These are phyloP conservation scores for Chytridium lagenaria DNA, from an alignment of 371 early-diverging fungal genomes.

Conservation along the genomic window DNA sequence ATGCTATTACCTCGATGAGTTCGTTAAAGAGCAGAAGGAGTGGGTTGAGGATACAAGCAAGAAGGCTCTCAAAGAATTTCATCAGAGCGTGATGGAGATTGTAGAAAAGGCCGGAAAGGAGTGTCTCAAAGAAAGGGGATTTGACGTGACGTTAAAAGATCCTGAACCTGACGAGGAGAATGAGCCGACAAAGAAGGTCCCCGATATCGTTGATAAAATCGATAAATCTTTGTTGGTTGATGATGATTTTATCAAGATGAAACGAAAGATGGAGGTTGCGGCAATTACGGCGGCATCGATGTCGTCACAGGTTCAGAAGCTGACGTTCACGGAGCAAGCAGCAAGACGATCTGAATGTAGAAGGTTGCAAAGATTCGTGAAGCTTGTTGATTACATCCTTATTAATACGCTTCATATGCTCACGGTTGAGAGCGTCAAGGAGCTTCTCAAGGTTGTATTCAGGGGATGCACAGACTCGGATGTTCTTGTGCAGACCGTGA, in stretches of 20 bases:
- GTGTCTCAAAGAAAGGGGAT: constrained; percentile 43
- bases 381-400: constrained; percentile 53
- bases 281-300: not conserved
- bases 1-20: constrained; percentile 41
- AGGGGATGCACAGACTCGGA: constrained; percentile 49
- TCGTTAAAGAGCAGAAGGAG: constrained; percentile 43
- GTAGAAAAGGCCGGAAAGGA: constrained; percentile 46
- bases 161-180: not conserved
- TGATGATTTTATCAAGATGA: too few species aligned
- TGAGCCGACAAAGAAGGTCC: not conserved
- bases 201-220: too few species aligned
- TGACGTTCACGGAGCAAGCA: constrained; percentile 57
- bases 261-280: not conserved
- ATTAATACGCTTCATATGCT: constrained; percentile 47
- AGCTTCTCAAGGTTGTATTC: constrained; percentile 42
- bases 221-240: too few species aligned
- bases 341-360: constrained; percentile 52
- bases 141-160: constrained; percentile 35
- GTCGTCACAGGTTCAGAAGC: not conserved
- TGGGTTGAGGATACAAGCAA: constrained; percentile 32
- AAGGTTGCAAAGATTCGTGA: constrained; percentile 52
- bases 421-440: constrained; percentile 39
- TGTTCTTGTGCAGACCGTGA: constrained; percentile 34
- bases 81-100: constrained; percentile 24
- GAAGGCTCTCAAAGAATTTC: constrained; percentile 37